Percentiles rank a stretch among this genome's conserved stretches.
phyloP scores from a whole-genome alignment of 768 basidiomycete species.

The Fomitopsis pulvina region DNA sequence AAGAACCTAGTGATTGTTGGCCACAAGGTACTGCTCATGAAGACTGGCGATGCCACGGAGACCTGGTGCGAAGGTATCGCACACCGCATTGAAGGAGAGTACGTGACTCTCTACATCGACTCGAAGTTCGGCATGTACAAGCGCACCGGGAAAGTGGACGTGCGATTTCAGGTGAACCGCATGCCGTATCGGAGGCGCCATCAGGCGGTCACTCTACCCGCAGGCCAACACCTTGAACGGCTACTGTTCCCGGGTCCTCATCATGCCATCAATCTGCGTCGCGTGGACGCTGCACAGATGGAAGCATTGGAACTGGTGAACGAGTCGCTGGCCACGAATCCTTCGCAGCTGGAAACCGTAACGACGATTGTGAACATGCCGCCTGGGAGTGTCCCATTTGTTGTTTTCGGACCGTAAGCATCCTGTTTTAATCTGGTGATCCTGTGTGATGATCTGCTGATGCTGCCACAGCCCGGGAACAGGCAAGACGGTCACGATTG shows the following conservation, averaged over 20 bases:
- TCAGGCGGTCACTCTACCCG: slow-evolving; percentile 41
- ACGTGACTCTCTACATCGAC: slow-evolving; percentile 43
- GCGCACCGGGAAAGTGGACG: slow-evolving; percentile 35
- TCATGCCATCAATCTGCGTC: slow-evolving; percentile 21
- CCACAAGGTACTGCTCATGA: slow-evolving; percentile 30
- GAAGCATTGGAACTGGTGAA: slow-evolving; percentile 26
- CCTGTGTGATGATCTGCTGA: not conserved
- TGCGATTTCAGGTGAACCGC: slow-evolving; percentile 47
- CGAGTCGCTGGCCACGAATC: slow-evolving; percentile 35
- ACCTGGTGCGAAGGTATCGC: slow-evolving; percentile 54
- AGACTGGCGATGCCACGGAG: slow-evolving; percentile 26
- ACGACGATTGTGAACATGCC: slow-evolving; percentile 34
- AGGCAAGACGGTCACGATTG: slow-evolving; percentile 31
- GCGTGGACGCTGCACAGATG: slow-evolving; percentile 13
- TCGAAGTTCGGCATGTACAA: slow-evolving; percentile 27
- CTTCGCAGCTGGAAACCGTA: slow-evolving; percentile 41
- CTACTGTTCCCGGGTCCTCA: slow-evolving; percentile 39
- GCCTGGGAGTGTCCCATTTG: slow-evolving; percentile 43
- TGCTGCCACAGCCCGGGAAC: slow-evolving; percentile 28
- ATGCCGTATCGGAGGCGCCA: slow-evolving; percentile 49
- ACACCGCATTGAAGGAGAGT: slow-evolving; percentile 37
- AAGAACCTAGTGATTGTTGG: slow-evolving; percentile 42
- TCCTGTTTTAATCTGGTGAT: not conserved
- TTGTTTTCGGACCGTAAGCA: slow-evolving; percentile 54
- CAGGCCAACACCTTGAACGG: slow-evolving; percentile 31